Conservation (phyloP, 2,329 filamentous ascomycete genomes). For the Colletotrichum sidae region DNA sequence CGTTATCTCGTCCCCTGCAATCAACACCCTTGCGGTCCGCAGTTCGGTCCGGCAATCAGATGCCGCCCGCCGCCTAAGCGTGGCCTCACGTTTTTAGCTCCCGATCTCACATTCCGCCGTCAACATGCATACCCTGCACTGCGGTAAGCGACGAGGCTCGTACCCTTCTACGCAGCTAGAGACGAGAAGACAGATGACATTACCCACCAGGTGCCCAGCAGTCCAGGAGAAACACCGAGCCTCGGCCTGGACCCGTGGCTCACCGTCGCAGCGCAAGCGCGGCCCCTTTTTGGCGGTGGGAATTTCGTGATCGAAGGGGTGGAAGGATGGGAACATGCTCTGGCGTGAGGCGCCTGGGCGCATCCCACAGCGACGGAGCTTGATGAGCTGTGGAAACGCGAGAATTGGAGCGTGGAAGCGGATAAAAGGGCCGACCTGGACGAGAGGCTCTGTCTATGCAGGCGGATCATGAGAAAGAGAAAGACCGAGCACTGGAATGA, state of each 20-base stretch:
- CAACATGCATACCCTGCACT: not conserved
- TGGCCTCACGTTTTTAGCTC: conserved; percentile 16
- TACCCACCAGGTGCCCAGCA: not conserved
- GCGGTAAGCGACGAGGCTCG: not conserved
- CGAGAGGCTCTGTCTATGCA: too few species aligned
- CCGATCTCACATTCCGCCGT: not conserved
- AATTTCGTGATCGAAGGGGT: conserved; percentile 15
- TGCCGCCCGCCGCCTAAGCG: conserved; percentile 21
- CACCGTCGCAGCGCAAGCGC: too few species aligned
- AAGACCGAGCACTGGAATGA: conserved; percentile 2
- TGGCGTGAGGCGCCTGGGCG: not conserved
- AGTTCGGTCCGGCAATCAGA: conserved; percentile 31
- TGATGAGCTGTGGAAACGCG: conserved; percentile 18
- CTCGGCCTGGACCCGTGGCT: conserved; percentile 30
- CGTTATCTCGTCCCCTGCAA: not conserved
- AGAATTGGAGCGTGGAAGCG: conserved; percentile 6
- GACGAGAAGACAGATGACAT: not conserved
- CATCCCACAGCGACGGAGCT: not conserved
- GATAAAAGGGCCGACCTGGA: conserved; percentile 21
- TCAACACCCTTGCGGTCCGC: conserved; percentile 19
- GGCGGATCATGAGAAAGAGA: not conserved
- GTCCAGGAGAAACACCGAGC: conserved; percentile 31
- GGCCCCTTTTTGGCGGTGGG: not conserved
- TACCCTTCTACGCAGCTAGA: conserved; percentile 2
- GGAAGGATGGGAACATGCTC: not conserved